Base-by-base conservation (phyloP, 148 eudicot genomes). In the Rhododendron simsii region DNA sequence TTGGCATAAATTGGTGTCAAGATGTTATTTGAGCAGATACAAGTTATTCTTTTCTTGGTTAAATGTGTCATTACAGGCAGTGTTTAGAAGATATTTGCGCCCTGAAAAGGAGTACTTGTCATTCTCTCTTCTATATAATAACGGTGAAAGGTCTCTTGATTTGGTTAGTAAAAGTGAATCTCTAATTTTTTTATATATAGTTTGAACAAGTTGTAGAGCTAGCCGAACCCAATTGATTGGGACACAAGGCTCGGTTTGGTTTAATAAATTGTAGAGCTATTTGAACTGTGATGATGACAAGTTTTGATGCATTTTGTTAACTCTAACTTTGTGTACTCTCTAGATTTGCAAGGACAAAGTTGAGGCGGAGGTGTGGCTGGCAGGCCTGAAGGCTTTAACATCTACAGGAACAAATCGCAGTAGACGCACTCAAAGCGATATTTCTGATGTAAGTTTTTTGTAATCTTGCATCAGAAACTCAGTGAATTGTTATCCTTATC, bases 61-160 rank as follows among this genome's bases (percentile, higher is more conserved):
- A 83, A 78, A 45, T 61, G 73, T 87, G 67, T 79, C 33, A 23
- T 48, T 86, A 80, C 92, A 96, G 99, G 92, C 94, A 87, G 99
- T 96, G 82, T 96, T 96, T 59, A 93, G 89, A 75, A 90, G 96
- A 91, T 96, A 69, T 87, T 86, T 91, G 88, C 94, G 96, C 80
- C 98, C 99, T 81, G 98, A 96, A 81, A 96, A 96, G 90, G 99
- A 95, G 86, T 95, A 95, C 90, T 89, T 96, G 86, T 96, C 99
- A 39, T 96, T 96, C 90, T 96, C 99, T 4, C 96, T 95, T 81
- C 86, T 96, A 87, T 94, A 94, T 86, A 92, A 93, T 65, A 93
- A 95, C 88, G 95, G 98, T 23, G 95, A 96, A 50, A 93, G 99
- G 91, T 96, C 98, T 76, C 95, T 96, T 80, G 99, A 96, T 89